A percentile compares a stretch with the other conserved stretches of the same genome.
Conservation (phyloP, 139 green algal species). For the Mychonastes homosphaera region DNA sequence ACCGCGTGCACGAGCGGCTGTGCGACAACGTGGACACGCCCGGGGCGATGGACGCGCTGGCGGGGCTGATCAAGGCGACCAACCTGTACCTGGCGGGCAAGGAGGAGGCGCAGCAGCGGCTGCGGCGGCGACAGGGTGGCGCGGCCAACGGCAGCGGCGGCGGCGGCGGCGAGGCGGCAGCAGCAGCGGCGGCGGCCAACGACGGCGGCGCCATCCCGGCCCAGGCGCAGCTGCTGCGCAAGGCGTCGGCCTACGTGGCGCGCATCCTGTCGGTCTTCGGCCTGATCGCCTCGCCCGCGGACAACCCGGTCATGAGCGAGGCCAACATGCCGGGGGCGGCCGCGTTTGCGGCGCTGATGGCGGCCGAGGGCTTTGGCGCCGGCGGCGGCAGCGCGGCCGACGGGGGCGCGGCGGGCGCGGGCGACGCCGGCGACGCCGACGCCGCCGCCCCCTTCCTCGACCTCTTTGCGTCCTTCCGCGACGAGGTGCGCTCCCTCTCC, state of each 20-base stretch:
- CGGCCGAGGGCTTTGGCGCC: background rate
- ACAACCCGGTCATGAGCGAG: constrained; percentile 29
- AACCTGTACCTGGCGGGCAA: constrained; percentile 77
- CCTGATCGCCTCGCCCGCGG: constrained; percentile 33
- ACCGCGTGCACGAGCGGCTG: constrained; percentile 58
- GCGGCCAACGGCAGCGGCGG: constrained; percentile 1
- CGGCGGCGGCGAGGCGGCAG: background rate
- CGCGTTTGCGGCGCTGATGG: background rate
- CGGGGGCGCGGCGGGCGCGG: constrained; percentile 5
- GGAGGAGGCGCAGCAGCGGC: constrained; percentile 13
- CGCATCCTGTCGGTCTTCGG: constrained; percentile 76
- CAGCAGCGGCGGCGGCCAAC: background rate
- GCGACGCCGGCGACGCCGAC: constrained; percentile 4
- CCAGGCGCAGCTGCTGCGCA: constrained; percentile 66
- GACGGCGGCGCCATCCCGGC: constrained; percentile 24
- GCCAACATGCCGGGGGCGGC: background rate
- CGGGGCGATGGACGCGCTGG: constrained; percentile 62
- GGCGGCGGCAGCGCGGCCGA: constrained; percentile 1
- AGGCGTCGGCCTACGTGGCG: constrained; percentile 60
- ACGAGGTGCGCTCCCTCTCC: constrained; percentile 44
- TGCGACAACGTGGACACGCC: constrained; percentile 91
- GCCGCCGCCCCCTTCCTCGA: constrained; percentile 43
- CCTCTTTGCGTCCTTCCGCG: constrained; percentile 65
- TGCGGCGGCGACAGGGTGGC: constrained; percentile 4
- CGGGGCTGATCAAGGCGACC: constrained; percentile 59